Conservation (phyloP, 257 asterid genomes). For the Phtheirospermum japonicum region DNA sequence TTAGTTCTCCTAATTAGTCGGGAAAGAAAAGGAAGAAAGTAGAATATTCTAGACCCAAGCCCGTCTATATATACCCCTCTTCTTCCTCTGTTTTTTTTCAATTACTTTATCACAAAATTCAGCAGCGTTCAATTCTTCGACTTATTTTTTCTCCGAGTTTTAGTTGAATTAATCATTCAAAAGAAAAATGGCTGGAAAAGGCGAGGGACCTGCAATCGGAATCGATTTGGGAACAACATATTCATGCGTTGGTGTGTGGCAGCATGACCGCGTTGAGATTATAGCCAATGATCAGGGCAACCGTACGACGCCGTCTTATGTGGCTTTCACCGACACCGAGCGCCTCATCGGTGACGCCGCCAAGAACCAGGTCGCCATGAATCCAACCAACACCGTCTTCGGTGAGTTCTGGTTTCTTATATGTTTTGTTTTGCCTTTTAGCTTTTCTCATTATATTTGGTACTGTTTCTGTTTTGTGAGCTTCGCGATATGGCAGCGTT, state of each 20-base stretch:
- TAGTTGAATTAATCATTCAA: background rate
- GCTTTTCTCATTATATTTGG: background rate
- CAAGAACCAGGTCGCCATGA: conserved; percentile 24
- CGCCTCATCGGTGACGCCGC: background rate
- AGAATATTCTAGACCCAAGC: no score
- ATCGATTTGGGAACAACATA: conserved; percentile 24
- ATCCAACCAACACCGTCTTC: background rate
- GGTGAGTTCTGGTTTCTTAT: no score
- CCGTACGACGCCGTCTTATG: conserved; percentile 23
- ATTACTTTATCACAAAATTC: no score
- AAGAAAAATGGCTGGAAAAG: no score
- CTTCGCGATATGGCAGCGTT: no score
- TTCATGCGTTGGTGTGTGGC: conserved; percentile 24
- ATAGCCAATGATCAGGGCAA: conserved; percentile 25
- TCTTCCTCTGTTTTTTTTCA: no score
- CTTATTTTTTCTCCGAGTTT: background rate
- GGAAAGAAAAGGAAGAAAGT: no score
- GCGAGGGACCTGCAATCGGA: conserved; percentile 27
- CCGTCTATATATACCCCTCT: no score
- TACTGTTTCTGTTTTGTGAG: no score
- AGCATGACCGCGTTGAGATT: conserved; percentile 23
- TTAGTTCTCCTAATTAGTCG: no score
- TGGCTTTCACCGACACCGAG: background rate
- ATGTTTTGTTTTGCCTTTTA: conserved; percentile 13
- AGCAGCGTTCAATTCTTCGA: background rate